Evolutionary conservation across 1,284 basidiomycete genomes (phyloP), one percentile per base, ranked within the genome.

Genomic region (Trametes pubescens): DNA sequence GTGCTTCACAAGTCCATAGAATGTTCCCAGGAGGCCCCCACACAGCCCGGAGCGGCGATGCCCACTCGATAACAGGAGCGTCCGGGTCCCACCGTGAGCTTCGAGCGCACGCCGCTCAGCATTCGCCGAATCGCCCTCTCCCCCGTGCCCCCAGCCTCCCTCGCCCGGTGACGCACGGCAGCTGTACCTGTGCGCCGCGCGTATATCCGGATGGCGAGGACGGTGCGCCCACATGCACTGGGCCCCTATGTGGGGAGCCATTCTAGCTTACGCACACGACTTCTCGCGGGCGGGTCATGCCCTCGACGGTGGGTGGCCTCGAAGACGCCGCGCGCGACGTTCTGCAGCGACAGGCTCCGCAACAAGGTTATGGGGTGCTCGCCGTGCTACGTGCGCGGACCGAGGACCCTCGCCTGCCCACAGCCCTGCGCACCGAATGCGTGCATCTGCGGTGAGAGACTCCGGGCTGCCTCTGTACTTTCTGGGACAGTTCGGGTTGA

Each of bases 41-140:
- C 38, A 52, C 51, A 43, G 48, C 61, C 58, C 49, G 47, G 44
- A 14, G 57, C 70, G 70, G 68, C 66, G 70, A 71, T 69, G 61
- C 56, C 68, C 66, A 64, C 37, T 65, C 62, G 66, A 68, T 71
- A 68, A 65, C 62, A 67, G 63, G 64, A 57, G 57, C 56, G 44
- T 47, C 63, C 64, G 62, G 64, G 44, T 32, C 29, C 29, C 35
- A 48, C 48, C 61, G 44, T 64, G 59, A 55, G 59, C 51, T 44
- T 49, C 51, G 52, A 57, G 46, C 59, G 47, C 57, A 60, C 64
- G 51, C 44, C 52, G 44, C 52, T n/a, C 48, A 47, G 48, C 52
- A 44, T 60, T 52, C 64, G 29, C 29, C 29, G 29, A 32, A 32
- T 32, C 29, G 29, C 29, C 54, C 43, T 34, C 57, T 49, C 48